phyloP scores from a whole-genome alignment of 106 monocot species.

The Alisma plantagoaquatica region DNA sequence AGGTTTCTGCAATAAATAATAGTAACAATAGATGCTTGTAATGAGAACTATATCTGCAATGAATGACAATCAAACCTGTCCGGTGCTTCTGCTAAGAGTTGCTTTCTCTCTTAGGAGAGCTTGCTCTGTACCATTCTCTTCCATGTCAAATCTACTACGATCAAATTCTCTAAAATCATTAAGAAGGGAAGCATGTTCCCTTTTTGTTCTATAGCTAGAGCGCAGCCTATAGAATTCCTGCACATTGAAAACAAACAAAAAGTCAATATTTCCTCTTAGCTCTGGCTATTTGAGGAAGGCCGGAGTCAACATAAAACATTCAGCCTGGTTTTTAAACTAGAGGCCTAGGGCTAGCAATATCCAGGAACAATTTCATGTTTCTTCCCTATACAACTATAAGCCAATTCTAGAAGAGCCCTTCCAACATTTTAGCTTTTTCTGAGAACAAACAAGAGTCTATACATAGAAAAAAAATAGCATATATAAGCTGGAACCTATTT shows the following conservation, averaged over 20 bases:
- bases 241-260: too few relatives aligned
- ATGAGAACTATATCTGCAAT: too few relatives aligned
- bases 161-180: conserved; percentile 88
- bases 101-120: conserved; percentile 82
- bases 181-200: conserved; percentile 81
- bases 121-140: conserved; percentile 46
- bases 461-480: not conserved
- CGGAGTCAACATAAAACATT: too few relatives aligned
- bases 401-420: too few relatives aligned
- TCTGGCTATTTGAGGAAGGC: too few relatives aligned
- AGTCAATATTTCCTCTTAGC: too few relatives aligned
- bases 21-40: too few relatives aligned
- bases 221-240: conserved; percentile 83
- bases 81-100: conserved; percentile 48
- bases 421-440: not conserved
- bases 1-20: too few relatives aligned
- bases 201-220: conserved; percentile 61
- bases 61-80: conserved; percentile 75
- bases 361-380: too few relatives aligned
- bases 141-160: conserved; percentile 53
- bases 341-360: too few relatives aligned
- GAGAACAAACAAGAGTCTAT: not conserved
- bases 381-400: too few relatives aligned
- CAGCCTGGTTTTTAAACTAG: too few relatives aligned
- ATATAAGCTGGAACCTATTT: not conserved